These are phyloP conservation scores for Diophrys sp. DNA, from an alignment of 73 alveolate genomes.

Conservation along the genomic window DNA sequence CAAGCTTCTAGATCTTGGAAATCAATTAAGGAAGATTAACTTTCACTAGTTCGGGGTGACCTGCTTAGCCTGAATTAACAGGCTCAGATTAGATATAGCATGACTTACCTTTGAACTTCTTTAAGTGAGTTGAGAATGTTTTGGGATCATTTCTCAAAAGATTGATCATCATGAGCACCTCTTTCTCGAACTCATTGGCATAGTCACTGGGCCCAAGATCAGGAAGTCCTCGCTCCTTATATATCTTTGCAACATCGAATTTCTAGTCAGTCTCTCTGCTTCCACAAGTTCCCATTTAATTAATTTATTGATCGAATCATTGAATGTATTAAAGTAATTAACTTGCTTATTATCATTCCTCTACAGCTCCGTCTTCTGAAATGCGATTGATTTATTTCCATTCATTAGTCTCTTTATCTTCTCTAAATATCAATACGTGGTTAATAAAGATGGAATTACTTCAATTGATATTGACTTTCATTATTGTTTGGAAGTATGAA, in stretches of 20 bases:
- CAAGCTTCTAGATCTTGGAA: conserved; percentile 18
- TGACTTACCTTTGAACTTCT: conserved; percentile 19
- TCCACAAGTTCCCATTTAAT: neutral
- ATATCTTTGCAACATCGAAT: conserved; percentile 24
- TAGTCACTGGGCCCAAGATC: conserved; percentile 20
- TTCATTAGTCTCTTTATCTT: too few species aligned
- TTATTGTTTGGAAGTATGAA: too few species aligned
- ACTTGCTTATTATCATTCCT: too few species aligned
- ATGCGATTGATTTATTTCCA: too few species aligned
- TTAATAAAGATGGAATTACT: too few species aligned
- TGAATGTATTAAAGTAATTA: too few species aligned
- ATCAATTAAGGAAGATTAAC: conserved; percentile 11
- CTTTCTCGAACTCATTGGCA: conserved; percentile 42
- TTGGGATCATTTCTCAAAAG: conserved; percentile 35
- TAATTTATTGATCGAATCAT: too few species aligned
- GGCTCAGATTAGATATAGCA: neutral
- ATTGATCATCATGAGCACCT: conserved; percentile 27
- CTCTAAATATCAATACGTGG: too few species aligned
- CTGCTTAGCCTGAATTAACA: too few species aligned
- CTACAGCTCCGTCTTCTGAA: too few species aligned
- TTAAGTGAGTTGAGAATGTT: conserved; percentile 21
- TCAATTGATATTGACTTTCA: too few species aligned
- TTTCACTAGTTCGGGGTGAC: conserved; percentile 4
- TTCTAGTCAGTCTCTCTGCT: neutral
- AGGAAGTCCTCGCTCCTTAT: conserved; percentile 10